phyloP scores from a whole-genome alignment of 2,329 filamentous ascomycete species.

The Hypoxylon sp. region DNA sequence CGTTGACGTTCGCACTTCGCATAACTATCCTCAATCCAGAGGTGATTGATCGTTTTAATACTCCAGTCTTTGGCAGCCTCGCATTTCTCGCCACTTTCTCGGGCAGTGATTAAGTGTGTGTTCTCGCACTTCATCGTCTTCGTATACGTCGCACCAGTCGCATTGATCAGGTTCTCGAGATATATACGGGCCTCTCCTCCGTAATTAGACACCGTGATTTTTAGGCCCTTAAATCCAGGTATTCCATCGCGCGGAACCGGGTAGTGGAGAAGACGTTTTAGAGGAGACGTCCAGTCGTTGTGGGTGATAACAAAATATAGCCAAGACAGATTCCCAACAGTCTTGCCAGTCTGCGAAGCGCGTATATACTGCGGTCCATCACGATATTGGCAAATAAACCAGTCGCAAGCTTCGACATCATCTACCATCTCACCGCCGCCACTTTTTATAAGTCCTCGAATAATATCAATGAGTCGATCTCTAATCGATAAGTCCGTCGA shows the following conservation, averaged over 20 bases:
- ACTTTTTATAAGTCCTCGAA: slow-evolving; percentile 78
- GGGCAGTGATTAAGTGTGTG: slow-evolving; percentile 93
- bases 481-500: slow-evolving; percentile 81
- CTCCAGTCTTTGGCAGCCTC: slow-evolving; percentile 94
- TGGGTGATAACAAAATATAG: slow-evolving; percentile 91
- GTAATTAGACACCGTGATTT: slow-evolving; percentile 95
- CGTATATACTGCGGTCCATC: slow-evolving; percentile 83
- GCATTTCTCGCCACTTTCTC: slow-evolving; percentile 92
- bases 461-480: slow-evolving; percentile 74
- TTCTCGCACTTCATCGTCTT: slow-evolving; percentile 97
- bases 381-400: slow-evolving; percentile 89
- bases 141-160: slow-evolving; percentile 89
- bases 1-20: slow-evolving; percentile 85
- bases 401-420: slow-evolving; percentile 79
- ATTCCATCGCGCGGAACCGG: slow-evolving; percentile 84
- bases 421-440: slow-evolving; percentile 80
- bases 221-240: slow-evolving; percentile 80
- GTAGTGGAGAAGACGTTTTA: slow-evolving; percentile 89
- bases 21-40: slow-evolving; percentile 98
- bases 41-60: slow-evolving; percentile 89
- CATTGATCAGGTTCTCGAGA: slow-evolving; percentile 89
- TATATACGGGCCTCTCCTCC: slow-evolving; percentile 94
- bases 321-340: slow-evolving; percentile 95
- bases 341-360: slow-evolving; percentile 82
- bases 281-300: slow-evolving; percentile 89